Conservation (phyloP, 2,329 filamentous ascomycete species). For the Penicillium sp. region DNA sequence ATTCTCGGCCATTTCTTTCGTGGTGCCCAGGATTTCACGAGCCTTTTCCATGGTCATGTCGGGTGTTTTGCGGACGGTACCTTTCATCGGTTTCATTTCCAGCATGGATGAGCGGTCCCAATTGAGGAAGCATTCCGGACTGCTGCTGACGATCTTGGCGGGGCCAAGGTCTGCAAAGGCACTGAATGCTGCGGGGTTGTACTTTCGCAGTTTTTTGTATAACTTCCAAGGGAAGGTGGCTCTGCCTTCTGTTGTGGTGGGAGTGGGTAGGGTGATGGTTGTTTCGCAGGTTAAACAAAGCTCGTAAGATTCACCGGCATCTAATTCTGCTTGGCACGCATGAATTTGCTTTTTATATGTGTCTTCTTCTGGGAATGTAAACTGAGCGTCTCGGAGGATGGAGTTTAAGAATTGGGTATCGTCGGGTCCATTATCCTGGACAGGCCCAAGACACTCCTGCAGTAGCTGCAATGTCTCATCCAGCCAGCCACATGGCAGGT, state of each 20-base stretch:
- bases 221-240: slow-evolving; percentile 65
- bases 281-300: slow-evolving; percentile 81
- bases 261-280: slow-evolving; percentile 54
- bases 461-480: slow-evolving; percentile 35
- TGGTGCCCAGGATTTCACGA: slow-evolving; percentile 70
- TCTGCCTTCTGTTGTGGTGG: slow-evolving; percentile 26
- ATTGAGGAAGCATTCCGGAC: slow-evolving; percentile 85
- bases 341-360: slow-evolving; percentile 70
- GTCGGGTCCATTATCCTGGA: slow-evolving; percentile 7
- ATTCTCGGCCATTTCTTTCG: slow-evolving; percentile 94
- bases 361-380: slow-evolving; percentile 44
- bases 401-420: slow-evolving; percentile 35
- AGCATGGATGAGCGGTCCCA: slow-evolving; percentile 57
- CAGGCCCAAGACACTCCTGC: slow-evolving; percentile 12
- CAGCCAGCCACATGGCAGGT: slow-evolving; percentile 53
- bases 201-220: slow-evolving; percentile 69
- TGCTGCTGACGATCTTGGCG: slow-evolving; percentile 77
- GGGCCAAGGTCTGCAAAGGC: slow-evolving; percentile 74
- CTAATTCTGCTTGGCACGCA: slow-evolving; percentile 70
- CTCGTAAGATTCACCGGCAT: slow-evolving; percentile 81
- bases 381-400: slow-evolving; percentile 35
- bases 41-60: slow-evolving; percentile 73
- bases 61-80: slow-evolving; percentile 80
- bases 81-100: slow-evolving; percentile 89
- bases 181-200: slow-evolving; percentile 82